phyloP scores from a whole-genome alignment of 2,329 filamentous ascomycete genomes.

The Cytospora chrysosperma region DNA sequence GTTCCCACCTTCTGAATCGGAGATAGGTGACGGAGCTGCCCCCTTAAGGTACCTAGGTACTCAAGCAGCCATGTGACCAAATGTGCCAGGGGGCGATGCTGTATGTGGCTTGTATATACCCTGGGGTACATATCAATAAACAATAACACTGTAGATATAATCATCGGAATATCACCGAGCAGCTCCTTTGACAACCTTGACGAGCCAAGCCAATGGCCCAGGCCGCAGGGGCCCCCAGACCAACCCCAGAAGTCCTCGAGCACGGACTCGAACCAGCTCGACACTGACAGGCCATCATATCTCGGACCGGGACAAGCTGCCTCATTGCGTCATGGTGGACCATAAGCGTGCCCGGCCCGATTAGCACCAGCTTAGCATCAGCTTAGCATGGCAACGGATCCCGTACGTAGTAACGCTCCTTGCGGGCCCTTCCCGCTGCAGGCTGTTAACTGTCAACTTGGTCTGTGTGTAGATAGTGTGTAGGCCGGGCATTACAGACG shows the following conservation, averaged over 20 bases:
- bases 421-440: not conserved
- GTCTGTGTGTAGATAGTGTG: not conserved
- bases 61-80: not conserved
- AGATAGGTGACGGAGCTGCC: not conserved
- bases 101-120: too few species aligned
- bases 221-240: too few species aligned
- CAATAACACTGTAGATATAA: too few species aligned
- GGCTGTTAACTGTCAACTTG: not conserved
- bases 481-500: too few species aligned
- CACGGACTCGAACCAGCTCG: too few species aligned
- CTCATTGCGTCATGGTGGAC: conserved; percentile 13
- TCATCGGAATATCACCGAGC: not conserved
- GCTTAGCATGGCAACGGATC: not conserved
- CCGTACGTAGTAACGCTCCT: not conserved
- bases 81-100: not conserved
- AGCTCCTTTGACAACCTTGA: not conserved
- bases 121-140: not conserved
- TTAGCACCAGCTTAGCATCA: not conserved
- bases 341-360: conserved; percentile 3
- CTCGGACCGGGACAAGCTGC: not conserved
- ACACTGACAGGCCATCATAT: too few species aligned
- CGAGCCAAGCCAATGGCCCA: not conserved
- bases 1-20: not conserved
- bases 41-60: too few species aligned
- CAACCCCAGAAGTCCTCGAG: not conserved